Conservation (phyloP, 768 basidiomycete species). For the Postia placenta region DNA sequence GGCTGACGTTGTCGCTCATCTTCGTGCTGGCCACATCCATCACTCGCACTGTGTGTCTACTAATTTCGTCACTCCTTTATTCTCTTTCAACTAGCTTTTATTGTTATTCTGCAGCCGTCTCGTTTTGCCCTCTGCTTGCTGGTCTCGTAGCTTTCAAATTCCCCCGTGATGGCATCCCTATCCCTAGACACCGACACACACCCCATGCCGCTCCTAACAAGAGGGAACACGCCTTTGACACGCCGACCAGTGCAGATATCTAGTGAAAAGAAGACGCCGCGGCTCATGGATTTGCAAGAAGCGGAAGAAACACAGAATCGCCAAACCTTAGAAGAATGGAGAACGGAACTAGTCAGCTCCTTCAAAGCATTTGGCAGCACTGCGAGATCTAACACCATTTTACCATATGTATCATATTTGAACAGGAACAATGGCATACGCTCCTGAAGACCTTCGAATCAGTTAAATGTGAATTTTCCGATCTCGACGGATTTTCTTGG, state of each 20-base stretch:
- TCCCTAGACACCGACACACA: neutral
- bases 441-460: conserved; percentile 7
- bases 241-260: neutral
- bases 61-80: neutral
- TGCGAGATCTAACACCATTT: too few species aligned
- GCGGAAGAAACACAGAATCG: too few species aligned
- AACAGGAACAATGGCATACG: conserved; percentile 4
- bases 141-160: conserved; percentile 1
- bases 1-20: neutral
- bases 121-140: neutral
- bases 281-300: neutral
- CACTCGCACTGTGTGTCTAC: neutral
- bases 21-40: neutral
- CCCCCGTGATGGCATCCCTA: neutral
- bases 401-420: too few species aligned
- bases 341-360: neutral
- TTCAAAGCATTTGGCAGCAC: too few species aligned
- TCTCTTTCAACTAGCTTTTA: neutral
- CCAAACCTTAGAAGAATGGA: too few species aligned
- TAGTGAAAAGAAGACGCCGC: neutral
- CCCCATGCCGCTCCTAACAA: neutral
- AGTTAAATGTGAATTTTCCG: conserved; percentile 8
- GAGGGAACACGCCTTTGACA: neutral
- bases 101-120: neutral
- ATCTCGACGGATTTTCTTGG: conserved; percentile 13